A percentile compares a stretch with the other conserved stretches of the same genome.
phyloP scores from a whole-genome alignment of 1,284 basidiomycete genomes.

The Trichosporon coremiiforme region DNA sequence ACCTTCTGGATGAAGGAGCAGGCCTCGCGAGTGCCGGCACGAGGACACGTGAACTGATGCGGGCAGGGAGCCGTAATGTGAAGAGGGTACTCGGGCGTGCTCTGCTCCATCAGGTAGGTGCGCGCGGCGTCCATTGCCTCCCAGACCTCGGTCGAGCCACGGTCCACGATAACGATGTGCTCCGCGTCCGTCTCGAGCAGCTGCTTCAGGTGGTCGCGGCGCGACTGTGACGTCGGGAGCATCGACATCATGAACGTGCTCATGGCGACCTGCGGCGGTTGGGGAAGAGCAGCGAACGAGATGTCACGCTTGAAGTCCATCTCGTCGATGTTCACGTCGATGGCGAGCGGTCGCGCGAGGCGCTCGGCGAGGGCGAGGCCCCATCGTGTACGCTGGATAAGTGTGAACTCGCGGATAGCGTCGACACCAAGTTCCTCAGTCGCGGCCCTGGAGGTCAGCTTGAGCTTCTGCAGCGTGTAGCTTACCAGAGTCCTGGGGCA shows the following conservation, averaged over 20 bases:
- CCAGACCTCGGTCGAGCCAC: slow-evolving; percentile 76
- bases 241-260: slow-evolving; percentile 83
- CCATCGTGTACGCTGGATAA: slow-evolving; percentile 46
- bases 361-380: slow-evolving; percentile 46
- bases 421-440: slow-evolving; percentile 47
- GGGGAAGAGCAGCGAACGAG: slow-evolving; percentile 10
- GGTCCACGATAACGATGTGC: slow-evolving; percentile 81
- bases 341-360: slow-evolving; percentile 17
- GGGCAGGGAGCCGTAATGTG: slow-evolving; percentile 69
- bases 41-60: slow-evolving; percentile 83
- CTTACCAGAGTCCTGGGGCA: slow-evolving; percentile 58
- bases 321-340: slow-evolving; percentile 18
- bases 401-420: slow-evolving; percentile 29
- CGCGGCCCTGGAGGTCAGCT: slow-evolving; percentile 31
- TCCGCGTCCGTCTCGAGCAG: slow-evolving; percentile 35
- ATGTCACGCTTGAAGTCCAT: slow-evolving; percentile 36
- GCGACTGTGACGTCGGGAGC: slow-evolving; percentile 65
- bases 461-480: slow-evolving; percentile 18
- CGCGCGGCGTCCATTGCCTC: slow-evolving; percentile 79
- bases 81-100: slow-evolving; percentile 30
- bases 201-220: slow-evolving; percentile 47
- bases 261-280: slow-evolving; percentile 64
- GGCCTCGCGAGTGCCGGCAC: slow-evolving; percentile 58
- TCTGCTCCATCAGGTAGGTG: slow-evolving; percentile 62
- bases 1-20: slow-evolving; percentile 87